Evolutionary conservation across 2,329 filamentous ascomycete species (phyloP).

Genomic region (Aureobasidium pullulans): DNA sequence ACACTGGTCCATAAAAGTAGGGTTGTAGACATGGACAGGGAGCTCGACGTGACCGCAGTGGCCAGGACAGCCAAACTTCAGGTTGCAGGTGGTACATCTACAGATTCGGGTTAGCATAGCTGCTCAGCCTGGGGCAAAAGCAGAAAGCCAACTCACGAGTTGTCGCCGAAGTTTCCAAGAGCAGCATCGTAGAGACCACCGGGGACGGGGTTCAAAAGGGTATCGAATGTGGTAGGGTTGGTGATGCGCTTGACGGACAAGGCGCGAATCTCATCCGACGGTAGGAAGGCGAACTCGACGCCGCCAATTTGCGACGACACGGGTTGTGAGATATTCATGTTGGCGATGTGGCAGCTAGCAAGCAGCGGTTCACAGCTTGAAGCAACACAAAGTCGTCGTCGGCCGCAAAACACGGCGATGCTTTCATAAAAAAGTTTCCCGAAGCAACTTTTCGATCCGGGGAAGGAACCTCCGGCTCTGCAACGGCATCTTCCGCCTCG

Average conservation of each 20-base stretch:
- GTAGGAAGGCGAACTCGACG: slow-evolving; percentile 84
- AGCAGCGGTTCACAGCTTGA: slow-evolving; percentile 17
- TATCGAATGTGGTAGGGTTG: slow-evolving; percentile 91
- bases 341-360: slow-evolving; percentile 9
- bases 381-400: slow-evolving; percentile 1
- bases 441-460: slow-evolving; percentile 9
- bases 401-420: slow-evolving; percentile 10
- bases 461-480: slow-evolving; percentile 7
- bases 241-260: slow-evolving; percentile 93
- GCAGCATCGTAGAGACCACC: slow-evolving; percentile 90
- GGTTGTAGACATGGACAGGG: slow-evolving; percentile 87
- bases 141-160: slow-evolving; percentile 52
- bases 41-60: slow-evolving; percentile 94
- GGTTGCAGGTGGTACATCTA: slow-evolving; percentile 88
- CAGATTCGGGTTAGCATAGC: slow-evolving; percentile 10
- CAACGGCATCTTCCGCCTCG: not conserved
- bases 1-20: slow-evolving; percentile 91
- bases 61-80: slow-evolving; percentile 78
- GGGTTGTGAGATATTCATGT: slow-evolving; percentile 55
- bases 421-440: slow-evolving; percentile 8
- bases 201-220: slow-evolving; percentile 77
- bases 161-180: slow-evolving; percentile 81
- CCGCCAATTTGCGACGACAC: slow-evolving; percentile 74
- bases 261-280: slow-evolving; percentile 71
- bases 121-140: slow-evolving; percentile 12